Conservation (phyloP, 306 rosid species). For the Hippophae tibetana region DNA sequence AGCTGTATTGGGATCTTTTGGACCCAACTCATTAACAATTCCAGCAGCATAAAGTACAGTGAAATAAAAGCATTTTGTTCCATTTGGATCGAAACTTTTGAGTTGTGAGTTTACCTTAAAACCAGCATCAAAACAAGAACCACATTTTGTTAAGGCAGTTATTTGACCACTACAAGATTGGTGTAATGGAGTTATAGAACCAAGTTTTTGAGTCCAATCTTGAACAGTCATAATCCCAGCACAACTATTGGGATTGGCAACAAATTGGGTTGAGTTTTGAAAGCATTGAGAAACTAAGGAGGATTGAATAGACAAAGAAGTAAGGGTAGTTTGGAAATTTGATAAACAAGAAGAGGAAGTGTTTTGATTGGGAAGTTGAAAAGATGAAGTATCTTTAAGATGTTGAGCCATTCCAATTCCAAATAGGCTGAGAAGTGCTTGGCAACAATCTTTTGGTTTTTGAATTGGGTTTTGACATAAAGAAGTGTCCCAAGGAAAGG, state of each 20-base stretch:
- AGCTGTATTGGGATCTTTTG: conserved; percentile 39
- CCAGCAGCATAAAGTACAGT: conserved; percentile 46
- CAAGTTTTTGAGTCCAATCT: conserved; percentile 43
- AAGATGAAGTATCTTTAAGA: conserved; percentile 43
- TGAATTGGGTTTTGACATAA: conserved; percentile 27
- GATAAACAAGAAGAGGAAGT: conserved; percentile 53
- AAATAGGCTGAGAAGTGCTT: conserved; percentile 45
- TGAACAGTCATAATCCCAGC: conserved; percentile 42
- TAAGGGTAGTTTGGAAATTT: conserved; percentile 26
- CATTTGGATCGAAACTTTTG: conserved; percentile 19
- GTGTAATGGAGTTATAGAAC: conserved; percentile 23
- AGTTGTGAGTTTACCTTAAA: conserved; percentile 27
- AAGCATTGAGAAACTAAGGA: conserved; percentile 39
- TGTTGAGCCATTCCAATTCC: conserved; percentile 57
- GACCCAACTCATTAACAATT: conserved; percentile 52
- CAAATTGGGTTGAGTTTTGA: conserved; percentile 38
- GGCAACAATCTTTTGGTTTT: conserved; percentile 40
- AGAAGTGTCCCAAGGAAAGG: conserved; percentile 72
- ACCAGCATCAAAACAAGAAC: conserved; percentile 44
- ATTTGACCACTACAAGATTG: conserved; percentile 43
- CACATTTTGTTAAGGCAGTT: conserved; percentile 24
- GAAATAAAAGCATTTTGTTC: conserved; percentile 38
- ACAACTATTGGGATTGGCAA: conserved; percentile 30
- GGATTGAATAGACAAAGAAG: conserved; percentile 27
- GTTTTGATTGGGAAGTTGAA: conserved; percentile 36